A percentile compares a stretch with the other conserved stretches of the same genome.
Evolutionary conservation across 768 basidiomycete species (phyloP).

Genomic region (Butyriboletus loyo): DNA sequence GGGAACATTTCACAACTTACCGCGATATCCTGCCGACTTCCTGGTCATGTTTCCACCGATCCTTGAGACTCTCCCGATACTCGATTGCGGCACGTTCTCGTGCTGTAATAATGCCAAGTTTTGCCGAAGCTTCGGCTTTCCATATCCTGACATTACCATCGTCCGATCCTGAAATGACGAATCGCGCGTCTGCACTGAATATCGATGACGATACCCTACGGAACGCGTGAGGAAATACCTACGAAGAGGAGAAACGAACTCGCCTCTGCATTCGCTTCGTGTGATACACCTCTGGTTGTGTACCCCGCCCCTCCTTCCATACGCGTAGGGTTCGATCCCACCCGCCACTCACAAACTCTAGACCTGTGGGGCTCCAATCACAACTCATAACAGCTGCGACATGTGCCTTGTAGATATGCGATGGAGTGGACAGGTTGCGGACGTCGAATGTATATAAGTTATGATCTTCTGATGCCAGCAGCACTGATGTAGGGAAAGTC

Average conservation of each 20-base stretch:
- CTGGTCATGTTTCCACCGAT: slow-evolving; percentile 83
- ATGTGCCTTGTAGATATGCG: slow-evolving; percentile 95
- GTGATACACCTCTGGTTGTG: slow-evolving; percentile 87
- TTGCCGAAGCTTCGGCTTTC: slow-evolving; percentile 92
- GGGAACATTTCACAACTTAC: slow-evolving; percentile 41
- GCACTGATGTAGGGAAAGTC: slow-evolving; percentile 84
- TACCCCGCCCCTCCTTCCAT: slow-evolving; percentile 86
- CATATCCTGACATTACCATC: slow-evolving; percentile 94
- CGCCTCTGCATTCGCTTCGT: slow-evolving; percentile 99
- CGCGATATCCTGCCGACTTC: slow-evolving; percentile 80
- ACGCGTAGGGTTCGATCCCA: slow-evolving; percentile 95
- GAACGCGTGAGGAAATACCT: neutral
- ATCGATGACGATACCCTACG: slow-evolving; percentile 80
- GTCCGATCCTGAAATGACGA: slow-evolving; percentile 87
- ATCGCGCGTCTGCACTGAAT: slow-evolving; percentile 88
- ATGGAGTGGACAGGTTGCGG: slow-evolving; percentile 74
- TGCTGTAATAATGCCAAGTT: slow-evolving; percentile 85
- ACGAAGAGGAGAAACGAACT: slow-evolving; percentile 1
- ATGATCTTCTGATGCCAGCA: slow-evolving; percentile 98
- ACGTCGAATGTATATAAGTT: slow-evolving; percentile 98
- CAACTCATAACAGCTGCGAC: slow-evolving; percentile 96
- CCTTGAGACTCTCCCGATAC: slow-evolving; percentile 83
- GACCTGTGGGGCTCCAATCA: slow-evolving; percentile 96
- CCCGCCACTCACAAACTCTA: slow-evolving; percentile 93
- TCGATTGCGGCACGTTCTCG: slow-evolving; percentile 90